These are phyloP conservation scores for Apophysomyces variabilis DNA, from an alignment of 371 early-diverging fungal genomes.

Conservation along the genomic window DNA sequence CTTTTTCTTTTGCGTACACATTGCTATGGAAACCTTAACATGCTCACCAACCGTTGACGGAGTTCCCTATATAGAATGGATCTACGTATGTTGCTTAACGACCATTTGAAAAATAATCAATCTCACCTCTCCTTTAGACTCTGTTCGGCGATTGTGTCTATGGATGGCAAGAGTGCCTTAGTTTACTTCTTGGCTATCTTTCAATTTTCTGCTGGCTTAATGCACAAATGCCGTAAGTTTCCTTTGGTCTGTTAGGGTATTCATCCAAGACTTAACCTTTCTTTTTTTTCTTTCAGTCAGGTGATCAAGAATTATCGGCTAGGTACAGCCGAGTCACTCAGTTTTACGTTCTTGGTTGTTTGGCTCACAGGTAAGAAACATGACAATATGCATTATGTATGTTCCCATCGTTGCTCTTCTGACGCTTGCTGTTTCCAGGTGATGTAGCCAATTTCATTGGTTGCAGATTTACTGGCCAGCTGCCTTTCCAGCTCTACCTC, in stretches of 20 bases:
- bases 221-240: slow-evolving; percentile 79
- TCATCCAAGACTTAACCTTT: background rate
- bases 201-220: slow-evolving; percentile 78
- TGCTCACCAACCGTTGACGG: slow-evolving; percentile 21
- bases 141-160: slow-evolving; percentile 64
- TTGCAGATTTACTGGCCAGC: slow-evolving; percentile 68
- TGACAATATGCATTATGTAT: slow-evolving; percentile 1
- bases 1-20: background rate
- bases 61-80: slow-evolving; percentile 35
- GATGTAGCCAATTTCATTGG: slow-evolving; percentile 76
- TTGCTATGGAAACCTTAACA: background rate
- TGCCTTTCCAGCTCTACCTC: slow-evolving; percentile 68
- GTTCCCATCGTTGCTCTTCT: background rate
- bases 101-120: slow-evolving; percentile 1
- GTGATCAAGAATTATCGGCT: slow-evolving; percentile 65
- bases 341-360: slow-evolving; percentile 59
- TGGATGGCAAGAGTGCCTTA: slow-evolving; percentile 48
- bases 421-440: slow-evolving; percentile 41
- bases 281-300: slow-evolving; percentile 42
- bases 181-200: slow-evolving; percentile 59
- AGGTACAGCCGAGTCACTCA: slow-evolving; percentile 60
- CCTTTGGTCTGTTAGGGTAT: background rate
- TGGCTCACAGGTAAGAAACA: slow-evolving; percentile 61
- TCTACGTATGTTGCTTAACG: slow-evolving; percentile 28
- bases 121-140: slow-evolving; percentile 21